A percentile compares a stretch with the other conserved stretches of the same genome.
phyloP scores from a whole-genome alignment of 2,329 filamentous ascomycete species.

The Seiridium cupressi region DNA sequence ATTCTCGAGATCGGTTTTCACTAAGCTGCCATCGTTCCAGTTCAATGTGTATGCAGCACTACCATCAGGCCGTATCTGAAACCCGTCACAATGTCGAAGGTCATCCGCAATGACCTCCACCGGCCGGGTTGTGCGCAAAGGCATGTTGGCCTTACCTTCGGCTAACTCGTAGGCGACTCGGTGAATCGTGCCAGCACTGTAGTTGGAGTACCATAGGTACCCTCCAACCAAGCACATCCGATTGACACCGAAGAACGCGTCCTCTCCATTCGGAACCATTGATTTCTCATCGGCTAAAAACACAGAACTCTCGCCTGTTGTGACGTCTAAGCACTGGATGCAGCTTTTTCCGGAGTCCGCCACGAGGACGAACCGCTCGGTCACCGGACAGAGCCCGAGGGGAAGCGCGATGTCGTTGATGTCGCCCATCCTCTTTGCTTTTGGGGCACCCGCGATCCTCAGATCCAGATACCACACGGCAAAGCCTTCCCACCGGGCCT shows the following conservation, averaged over 20 bases:
- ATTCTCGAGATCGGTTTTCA: conserved; percentile 13
- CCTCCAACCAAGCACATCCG: conserved; percentile 19
- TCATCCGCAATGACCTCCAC: conserved; percentile 20
- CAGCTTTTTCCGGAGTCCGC: conserved; percentile 21
- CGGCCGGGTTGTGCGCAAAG: conserved; percentile 17
- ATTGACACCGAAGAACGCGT: conserved; percentile 24
- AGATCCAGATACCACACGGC: conserved; percentile 23
- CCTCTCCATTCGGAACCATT: conserved; percentile 14
- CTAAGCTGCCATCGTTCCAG: conserved; percentile 9
- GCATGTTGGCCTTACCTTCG: conserved; percentile 1
- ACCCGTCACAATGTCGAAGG: conserved; percentile 24
- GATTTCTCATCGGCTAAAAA: conserved; percentile 22
- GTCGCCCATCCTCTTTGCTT: conserved; percentile 17
- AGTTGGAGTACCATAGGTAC: conserved; percentile 26
- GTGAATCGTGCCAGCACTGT: conserved; percentile 20
- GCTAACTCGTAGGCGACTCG: conserved; percentile 23
- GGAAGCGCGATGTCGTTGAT: conserved; percentile 17
- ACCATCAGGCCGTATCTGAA: conserved; percentile 20
- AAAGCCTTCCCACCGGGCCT: conserved; percentile 21
- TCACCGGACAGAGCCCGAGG: conserved; percentile 17
- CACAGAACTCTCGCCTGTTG: conserved; percentile 16
- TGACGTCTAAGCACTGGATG: conserved; percentile 23
- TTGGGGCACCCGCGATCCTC: conserved; percentile 22
- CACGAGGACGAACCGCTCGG: conserved; percentile 21
- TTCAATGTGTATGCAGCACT: conserved; percentile 22